These are phyloP conservation scores for Pestalotiopsis fici DNA, from an alignment of 2,329 filamentous ascomycete species.

Conservation along the genomic window DNA sequence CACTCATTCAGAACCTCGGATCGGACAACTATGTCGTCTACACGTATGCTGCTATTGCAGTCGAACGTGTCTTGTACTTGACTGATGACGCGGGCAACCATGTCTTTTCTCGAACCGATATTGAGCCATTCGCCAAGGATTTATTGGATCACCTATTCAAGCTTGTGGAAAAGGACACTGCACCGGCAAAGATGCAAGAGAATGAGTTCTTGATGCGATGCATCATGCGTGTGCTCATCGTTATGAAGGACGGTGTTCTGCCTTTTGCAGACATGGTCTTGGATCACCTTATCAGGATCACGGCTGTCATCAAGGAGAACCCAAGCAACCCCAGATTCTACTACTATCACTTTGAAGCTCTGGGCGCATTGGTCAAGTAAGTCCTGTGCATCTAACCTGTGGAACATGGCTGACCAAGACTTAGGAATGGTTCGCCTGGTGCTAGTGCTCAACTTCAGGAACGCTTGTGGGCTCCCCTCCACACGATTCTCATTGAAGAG, in stretches of 20 bases:
- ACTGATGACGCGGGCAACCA: slow-evolving; percentile 74
- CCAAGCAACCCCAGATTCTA: slow-evolving; percentile 98
- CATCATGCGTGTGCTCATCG: slow-evolving; percentile 95
- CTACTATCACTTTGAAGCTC: slow-evolving; percentile 95
- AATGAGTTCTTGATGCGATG: slow-evolving; percentile 99
- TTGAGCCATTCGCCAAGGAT: slow-evolving; percentile 81
- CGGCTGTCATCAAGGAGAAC: slow-evolving; percentile 88
- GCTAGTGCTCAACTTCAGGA: slow-evolving; percentile 76
- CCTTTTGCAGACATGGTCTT: slow-evolving; percentile 78
- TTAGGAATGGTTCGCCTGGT: slow-evolving; percentile 62
- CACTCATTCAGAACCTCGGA: slow-evolving; percentile 87
- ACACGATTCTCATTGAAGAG: slow-evolving; percentile 76
- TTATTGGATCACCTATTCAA: slow-evolving; percentile 88
- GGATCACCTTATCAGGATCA: slow-evolving; percentile 83
- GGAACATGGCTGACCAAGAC: neutral
- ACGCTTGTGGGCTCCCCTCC: slow-evolving; percentile 81
- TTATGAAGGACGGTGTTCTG: slow-evolving; percentile 80
- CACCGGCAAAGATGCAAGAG: slow-evolving; percentile 92
- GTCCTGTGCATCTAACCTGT: slow-evolving; percentile 16
- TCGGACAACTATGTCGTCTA: slow-evolving; percentile 95
- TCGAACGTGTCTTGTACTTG: slow-evolving; percentile 90
- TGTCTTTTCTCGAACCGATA: slow-evolving; percentile 77
- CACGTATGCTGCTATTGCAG: slow-evolving; percentile 93
- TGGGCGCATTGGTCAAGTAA: slow-evolving; percentile 82
- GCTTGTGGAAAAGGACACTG: slow-evolving; percentile 81